Evolutionary conservation across 306 rosid genomes (phyloP).

Genomic region (Sophora flavescens): DNA sequence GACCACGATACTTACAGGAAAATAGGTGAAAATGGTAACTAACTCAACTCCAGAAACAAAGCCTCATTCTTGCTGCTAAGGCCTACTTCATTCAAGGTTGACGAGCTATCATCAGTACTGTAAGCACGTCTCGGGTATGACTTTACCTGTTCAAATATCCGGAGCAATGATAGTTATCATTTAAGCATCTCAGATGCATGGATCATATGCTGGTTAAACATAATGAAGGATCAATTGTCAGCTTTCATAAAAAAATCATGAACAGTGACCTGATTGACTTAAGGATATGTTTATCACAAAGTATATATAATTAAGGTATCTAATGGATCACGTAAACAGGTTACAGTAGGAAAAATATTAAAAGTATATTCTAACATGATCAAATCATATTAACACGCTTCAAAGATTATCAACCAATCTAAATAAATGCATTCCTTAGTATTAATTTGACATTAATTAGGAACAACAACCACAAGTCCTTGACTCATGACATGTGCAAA

Average conservation of each 20-base stretch:
- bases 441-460: neutral
- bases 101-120: constrained; percentile 54
- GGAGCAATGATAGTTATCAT: constrained; percentile 36
- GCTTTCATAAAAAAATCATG: neutral
- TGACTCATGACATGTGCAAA: neutral
- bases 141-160: constrained; percentile 65
- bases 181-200: constrained; percentile 14
- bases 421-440: constrained; percentile 7
- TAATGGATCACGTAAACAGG: neutral
- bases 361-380: constrained; percentile 14
- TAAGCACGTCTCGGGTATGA: constrained; percentile 78
- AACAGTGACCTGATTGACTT: neutral
- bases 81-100: constrained; percentile 73
- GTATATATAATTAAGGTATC: neutral
- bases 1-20: constrained; percentile 24
- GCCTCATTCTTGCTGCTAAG: constrained; percentile 85
- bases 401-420: constrained; percentile 1
- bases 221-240: neutral
- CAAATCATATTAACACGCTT: neutral
- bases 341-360: neutral
- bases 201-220: neutral
- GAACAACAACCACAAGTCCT: constrained; percentile 11
- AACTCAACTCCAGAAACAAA: constrained; percentile 78
- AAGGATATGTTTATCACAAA: neutral
- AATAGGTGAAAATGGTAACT: constrained; percentile 19